Conservation (phyloP, 2,329 filamentous ascomycete species). For the Colletotrichum camelliae region DNA sequence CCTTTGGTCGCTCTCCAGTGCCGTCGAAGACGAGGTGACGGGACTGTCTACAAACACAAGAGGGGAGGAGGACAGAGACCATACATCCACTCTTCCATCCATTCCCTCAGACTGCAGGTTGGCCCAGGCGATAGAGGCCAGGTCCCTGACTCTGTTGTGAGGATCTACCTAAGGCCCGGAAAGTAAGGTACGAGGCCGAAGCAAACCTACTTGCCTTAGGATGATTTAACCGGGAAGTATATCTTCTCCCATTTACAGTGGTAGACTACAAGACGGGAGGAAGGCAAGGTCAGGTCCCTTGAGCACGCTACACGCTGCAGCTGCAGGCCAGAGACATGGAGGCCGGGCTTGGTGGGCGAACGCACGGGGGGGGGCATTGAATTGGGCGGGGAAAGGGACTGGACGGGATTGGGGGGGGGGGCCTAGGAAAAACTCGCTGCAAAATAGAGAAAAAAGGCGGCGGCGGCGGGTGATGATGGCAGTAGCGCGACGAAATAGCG, state of each 20-base stretch:
- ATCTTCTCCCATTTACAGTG: neutral
- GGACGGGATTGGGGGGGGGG: neutral
- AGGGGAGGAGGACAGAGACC: neutral
- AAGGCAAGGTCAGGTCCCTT: neutral
- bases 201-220: neutral
- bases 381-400: neutral
- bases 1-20: neutral
- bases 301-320: neutral
- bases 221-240: neutral
- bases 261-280: neutral
- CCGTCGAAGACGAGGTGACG: neutral
- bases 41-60: neutral
- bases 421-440: neutral
- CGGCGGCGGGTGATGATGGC: neutral
- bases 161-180: neutral
- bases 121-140: neutral
- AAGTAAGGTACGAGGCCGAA: neutral
- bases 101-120: neutral
- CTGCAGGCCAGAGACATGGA: neutral
- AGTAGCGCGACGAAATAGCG: neutral
- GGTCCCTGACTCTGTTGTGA: constrained; percentile 1
- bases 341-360: neutral
- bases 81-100: neutral
- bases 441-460: neutral
- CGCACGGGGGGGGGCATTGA: neutral